Base-by-base conservation (phyloP, 495 filamentous ascomycete species). In the Penicillium maclennaniae region DNA sequence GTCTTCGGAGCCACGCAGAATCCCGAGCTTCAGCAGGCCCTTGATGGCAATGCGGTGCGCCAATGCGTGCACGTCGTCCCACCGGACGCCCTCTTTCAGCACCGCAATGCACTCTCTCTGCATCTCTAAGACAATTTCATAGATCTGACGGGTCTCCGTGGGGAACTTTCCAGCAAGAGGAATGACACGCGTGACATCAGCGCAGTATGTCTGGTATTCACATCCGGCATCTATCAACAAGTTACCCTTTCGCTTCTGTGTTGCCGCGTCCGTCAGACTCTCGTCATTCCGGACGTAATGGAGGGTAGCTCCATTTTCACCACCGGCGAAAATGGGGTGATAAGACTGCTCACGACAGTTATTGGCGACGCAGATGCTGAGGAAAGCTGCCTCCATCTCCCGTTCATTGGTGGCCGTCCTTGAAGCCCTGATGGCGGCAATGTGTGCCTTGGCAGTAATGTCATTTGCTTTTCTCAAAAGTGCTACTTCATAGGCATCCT, bases 181-280 rank as follows among this genome's bases (percentile, higher is more conserved):
- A 56, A 95, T 91, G 0, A 87, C 88, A 46, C 92, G 80, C n/a
- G 92, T 96, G 53, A 97, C 88, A 70, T 97, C 92, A 6, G 87
- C 77, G 45, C 87, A 88, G 63, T 97, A 97, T 58, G 85, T 86
- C 17, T 79, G 63, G 68, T 83, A 89, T 70, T 96, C 92, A 25
- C 77, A 81, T 19, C 89, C 92, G 8, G 92, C 92, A 69, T 97
- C 92, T 14, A 97, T 73, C 26, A 96, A 76, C 6, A 97, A 58
- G 59, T 88, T 86, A 31, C 84, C 76, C 67, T 89, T 89, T 19
- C 81, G 85, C 8, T 69, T 66, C 31, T 73, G 60, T 1, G 71
- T 70, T 3, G 20, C 40, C 0, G 66, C 51, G 25, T 78, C 71
- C 15, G 55, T 43, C 44, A 93, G 68, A 1, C 82, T 70, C 56